A percentile compares a stretch with the other conserved stretches of the same genome.
Conservation (phyloP, 2,329 filamentous ascomycete genomes). For the Cordyceps tenuipes region DNA sequence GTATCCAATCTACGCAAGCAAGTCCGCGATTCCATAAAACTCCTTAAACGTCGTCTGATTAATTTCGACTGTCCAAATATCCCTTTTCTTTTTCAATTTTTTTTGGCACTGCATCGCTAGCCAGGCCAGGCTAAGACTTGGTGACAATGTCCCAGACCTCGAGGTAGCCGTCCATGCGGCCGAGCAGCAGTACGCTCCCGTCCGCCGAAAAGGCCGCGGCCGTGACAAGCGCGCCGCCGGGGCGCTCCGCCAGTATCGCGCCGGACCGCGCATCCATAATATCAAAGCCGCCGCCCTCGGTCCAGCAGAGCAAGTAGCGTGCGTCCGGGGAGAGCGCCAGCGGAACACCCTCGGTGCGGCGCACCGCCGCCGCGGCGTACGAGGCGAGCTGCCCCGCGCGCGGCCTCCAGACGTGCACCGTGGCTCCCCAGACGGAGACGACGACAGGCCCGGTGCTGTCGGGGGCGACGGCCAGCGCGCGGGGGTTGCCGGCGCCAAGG, state of each 20-base stretch:
- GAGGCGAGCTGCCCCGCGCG: conserved; percentile 24
- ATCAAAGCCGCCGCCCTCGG: conserved; percentile 34
- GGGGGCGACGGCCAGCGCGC: conserved; percentile 25
- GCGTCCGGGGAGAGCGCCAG: conserved; percentile 31
- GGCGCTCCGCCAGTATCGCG: conserved; percentile 21
- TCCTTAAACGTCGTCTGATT: not conserved
- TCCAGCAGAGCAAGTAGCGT: conserved; percentile 30
- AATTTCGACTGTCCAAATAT: not conserved
- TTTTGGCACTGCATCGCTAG: not conserved
- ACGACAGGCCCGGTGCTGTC: conserved; percentile 24
- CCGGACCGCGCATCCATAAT: conserved; percentile 31
- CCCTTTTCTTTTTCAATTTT: not conserved
- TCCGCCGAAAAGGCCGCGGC: conserved; percentile 28
- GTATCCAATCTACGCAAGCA: not conserved
- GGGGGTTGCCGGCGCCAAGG: conserved; percentile 20
- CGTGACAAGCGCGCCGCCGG: conserved; percentile 22
- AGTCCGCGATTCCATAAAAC: not conserved
- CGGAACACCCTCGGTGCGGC: conserved; percentile 32
- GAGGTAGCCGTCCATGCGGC: conserved; percentile 26
- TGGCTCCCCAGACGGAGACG: conserved; percentile 30
- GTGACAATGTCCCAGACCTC: conserved; percentile 25
- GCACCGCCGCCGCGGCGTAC: conserved; percentile 27
- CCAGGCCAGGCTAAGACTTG: not conserved
- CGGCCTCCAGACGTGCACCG: conserved; percentile 31
- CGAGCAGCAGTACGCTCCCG: conserved; percentile 24